phyloP scores from a whole-genome alignment of 495 filamentous ascomycete genomes.

The Durotheca rogersii region DNA sequence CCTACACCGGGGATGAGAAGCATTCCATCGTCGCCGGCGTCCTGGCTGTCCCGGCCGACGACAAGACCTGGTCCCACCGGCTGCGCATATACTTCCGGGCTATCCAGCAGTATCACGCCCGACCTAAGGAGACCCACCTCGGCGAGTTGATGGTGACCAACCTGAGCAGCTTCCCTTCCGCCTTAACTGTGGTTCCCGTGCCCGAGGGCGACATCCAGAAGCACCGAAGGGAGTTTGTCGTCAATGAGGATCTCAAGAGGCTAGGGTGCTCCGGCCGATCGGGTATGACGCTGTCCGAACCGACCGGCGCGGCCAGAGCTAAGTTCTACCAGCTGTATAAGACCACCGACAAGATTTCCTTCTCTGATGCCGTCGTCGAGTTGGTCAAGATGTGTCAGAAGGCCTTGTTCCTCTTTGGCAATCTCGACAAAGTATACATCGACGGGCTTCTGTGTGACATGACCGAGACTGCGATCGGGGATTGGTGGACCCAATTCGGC shows the following conservation, averaged over 20 bases:
- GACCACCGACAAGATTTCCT: constrained; percentile 74
- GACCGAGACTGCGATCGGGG: constrained; percentile 83
- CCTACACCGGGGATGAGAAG: constrained; percentile 84
- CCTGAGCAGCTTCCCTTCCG: constrained; percentile 83
- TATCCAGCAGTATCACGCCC: constrained; percentile 78
- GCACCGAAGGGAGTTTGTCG: constrained; percentile 82
- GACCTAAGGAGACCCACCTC: constrained; percentile 76
- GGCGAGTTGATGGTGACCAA: constrained; percentile 94
- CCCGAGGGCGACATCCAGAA: constrained; percentile 82
- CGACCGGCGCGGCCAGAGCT: constrained; percentile 76
- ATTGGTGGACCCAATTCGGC: constrained; percentile 97
- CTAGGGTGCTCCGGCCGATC: constrained; percentile 89
- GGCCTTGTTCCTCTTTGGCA: constrained; percentile 84
- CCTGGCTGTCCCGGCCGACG: constrained; percentile 78
- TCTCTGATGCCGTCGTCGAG: constrained; percentile 78
- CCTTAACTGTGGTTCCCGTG: constrained; percentile 82
- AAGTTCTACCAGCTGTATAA: constrained; percentile 92
- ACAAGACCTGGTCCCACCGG: constrained; percentile 74
- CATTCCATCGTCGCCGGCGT: constrained; percentile 79
- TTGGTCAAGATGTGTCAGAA: constrained; percentile 91
- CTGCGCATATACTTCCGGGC: constrained; percentile 84
- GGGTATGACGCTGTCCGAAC: constrained; percentile 73
- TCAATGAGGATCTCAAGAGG: constrained; percentile 92
- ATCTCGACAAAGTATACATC: constrained; percentile 81
- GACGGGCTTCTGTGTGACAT: constrained; percentile 92